Evolutionary conservation across 331 rosid species (phyloP).

Genomic region (Quercus phellos): DNA sequence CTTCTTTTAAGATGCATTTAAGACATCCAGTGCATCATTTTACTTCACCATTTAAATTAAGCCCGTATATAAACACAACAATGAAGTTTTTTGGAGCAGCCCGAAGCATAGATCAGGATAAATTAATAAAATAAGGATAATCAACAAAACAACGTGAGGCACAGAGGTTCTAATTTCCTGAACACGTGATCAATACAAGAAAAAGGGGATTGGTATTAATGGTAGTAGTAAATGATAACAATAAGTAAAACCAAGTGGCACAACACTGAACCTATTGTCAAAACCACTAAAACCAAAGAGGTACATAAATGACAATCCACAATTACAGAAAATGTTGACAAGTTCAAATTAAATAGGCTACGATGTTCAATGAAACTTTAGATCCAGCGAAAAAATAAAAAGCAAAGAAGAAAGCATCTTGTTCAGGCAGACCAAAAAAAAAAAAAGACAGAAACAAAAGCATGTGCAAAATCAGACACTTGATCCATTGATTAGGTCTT

Average conservation of each 20-base stretch:
- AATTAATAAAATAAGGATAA: neutral
- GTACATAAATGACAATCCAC: neutral
- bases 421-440: neutral
- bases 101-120: neutral
- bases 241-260: neutral
- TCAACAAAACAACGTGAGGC: neutral
- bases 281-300: neutral
- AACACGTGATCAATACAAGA: neutral
- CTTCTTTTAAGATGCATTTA: neutral
- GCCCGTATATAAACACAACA: neutral
- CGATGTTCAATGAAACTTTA: neutral
- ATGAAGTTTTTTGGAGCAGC: neutral
- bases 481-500: neutral
- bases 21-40: neutral
- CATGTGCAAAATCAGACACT: neutral
- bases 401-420: neutral
- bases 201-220: neutral
- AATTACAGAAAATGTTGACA: neutral
- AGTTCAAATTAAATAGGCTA: neutral
- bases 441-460: neutral
- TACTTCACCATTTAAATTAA: neutral
- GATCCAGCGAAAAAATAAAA: neutral
- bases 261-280: neutral
- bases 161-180: neutral
- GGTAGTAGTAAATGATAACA: neutral